A percentile compares a stretch with the other conserved stretches of the same genome.
These are phyloP conservation scores for Zanthoxylum bungeanum DNA, from an alignment of 345 rosid species.

Conservation along the genomic window DNA sequence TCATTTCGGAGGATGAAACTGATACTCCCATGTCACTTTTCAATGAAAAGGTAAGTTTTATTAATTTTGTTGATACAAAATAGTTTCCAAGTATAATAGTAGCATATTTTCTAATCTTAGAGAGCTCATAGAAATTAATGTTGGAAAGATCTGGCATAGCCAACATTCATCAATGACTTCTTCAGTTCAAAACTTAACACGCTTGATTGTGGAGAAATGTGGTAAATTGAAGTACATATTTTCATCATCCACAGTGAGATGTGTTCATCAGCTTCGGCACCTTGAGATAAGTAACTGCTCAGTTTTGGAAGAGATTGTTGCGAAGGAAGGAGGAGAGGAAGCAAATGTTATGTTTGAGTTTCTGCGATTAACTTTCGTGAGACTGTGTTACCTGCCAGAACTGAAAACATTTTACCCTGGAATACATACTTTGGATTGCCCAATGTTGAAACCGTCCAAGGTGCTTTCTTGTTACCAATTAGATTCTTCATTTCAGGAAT, in stretches of 20 bases:
- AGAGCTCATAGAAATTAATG: not conserved
- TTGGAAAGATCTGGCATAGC: slow-evolving; percentile 6
- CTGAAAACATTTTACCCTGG: not conserved
- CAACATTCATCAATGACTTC: not conserved
- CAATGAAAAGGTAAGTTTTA: not conserved
- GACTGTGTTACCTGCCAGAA: not conserved
- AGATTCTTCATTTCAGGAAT: not conserved
- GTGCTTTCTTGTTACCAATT: not conserved
- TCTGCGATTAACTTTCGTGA: not conserved
- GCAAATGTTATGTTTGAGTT: not conserved
- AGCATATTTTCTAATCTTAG: no score
- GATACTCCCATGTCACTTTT: not conserved
- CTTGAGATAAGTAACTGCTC: not conserved
- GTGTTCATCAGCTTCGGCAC: not conserved
- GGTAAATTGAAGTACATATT: not conserved
- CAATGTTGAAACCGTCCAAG: not conserved
- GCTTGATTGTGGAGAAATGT: not conserved
- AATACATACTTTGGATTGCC: not conserved
- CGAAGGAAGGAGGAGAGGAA: not conserved
- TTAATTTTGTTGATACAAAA: not conserved
- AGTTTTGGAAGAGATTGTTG: not conserved
- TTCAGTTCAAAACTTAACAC: not conserved
- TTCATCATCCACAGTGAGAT: not conserved
- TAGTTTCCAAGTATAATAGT: no score
- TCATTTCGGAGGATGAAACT: not conserved